Evolutionary conservation across 768 basidiomycete genomes (phyloP), one percentile per base, ranked within the genome.

Genomic region (Auriscalpium vulgare): DNA sequence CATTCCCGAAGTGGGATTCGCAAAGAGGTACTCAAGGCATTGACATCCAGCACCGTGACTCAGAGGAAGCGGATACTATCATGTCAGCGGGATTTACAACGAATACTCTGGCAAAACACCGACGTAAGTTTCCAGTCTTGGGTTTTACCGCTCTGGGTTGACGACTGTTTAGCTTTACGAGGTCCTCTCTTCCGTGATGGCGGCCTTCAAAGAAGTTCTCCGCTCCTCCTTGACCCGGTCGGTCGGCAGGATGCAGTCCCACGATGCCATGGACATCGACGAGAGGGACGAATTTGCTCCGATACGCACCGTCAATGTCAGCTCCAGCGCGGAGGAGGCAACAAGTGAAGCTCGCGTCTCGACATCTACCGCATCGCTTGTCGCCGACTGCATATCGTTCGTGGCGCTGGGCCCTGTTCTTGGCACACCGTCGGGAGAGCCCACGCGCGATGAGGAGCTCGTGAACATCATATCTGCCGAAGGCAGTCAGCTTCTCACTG

Each of bases 351-450:
- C 56, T 17, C 69, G 66, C 4, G 68, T 72, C 23, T 48, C 65
- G 35, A 62, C 59, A 35, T 64, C 69, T 19, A 64, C 67, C 17
- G 69, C 68, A 10, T 69, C 67, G 51, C 71, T 81, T 21, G 66
- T 77, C 37, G 75, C 79, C 49, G 68, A 79, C 21, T 89, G 83
- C 64, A 65, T 88, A 40, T 65, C 76, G 16, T 81, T 88, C 61
- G 73, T 90, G 34, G 74, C 85, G 2, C 71, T 78, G 19, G 79
- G 80, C n/a, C 85, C 87, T 17, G 72, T 80, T 47, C 68, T 91
- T 37, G 84, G 83, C 57, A 82, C 82, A 11, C 65, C 75, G 7
- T 78, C 79, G 2, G 79, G 74, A 5, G 80, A 85, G 59, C 74
- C 78, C 1, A 81, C 83, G 19, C 80, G 80, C 23, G 85, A 91